phyloP scores from a whole-genome alignment of 108 stramenopile genomes.

The Pseudonitzschia multistriata region DNA sequence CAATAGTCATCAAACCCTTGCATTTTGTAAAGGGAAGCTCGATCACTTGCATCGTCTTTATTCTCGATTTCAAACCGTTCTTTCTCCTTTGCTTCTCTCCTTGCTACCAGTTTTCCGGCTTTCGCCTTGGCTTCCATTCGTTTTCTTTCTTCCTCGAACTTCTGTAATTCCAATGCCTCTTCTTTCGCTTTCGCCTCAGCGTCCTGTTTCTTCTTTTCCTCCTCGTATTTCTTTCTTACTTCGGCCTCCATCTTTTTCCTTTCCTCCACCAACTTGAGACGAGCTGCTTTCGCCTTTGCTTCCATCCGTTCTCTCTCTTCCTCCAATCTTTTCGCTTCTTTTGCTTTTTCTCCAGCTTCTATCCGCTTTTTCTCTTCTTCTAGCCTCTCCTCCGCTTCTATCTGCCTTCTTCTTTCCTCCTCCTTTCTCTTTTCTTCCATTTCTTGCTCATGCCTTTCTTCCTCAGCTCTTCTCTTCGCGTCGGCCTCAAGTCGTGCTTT shows the following conservation, averaged over 20 bases:
- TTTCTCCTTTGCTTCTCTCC: not conserved
- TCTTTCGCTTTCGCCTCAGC: constrained; percentile 7
- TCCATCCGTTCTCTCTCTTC: constrained; percentile 6
- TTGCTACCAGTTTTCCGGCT: not conserved
- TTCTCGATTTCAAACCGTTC: not conserved
- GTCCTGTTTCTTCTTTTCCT: constrained; percentile 8
- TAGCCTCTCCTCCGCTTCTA: not conserved
- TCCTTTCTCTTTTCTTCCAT: not conserved
- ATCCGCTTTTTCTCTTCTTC: not conserved
- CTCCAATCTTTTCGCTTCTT: not conserved
- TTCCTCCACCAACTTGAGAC: not conserved
- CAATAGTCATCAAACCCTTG: constrained; percentile 21
- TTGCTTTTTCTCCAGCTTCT: not conserved
- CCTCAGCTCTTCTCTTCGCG: not conserved
- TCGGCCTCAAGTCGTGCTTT: not conserved
- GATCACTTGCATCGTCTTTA: not conserved
- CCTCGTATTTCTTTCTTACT: not conserved
- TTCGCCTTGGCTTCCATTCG: not conserved
- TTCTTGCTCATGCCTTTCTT: constrained; percentile 1
- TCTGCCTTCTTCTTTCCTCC: not conserved
- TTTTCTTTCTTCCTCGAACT: constrained; percentile 1
- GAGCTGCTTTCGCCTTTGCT: not conserved
- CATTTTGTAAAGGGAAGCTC: constrained; percentile 15
- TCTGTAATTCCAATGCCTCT: not conserved
- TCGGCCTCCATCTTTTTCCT: not conserved